Evolutionary conservation across 805 yeast genomes (phyloP).

Genomic region (Ogataea neopini): DNA sequence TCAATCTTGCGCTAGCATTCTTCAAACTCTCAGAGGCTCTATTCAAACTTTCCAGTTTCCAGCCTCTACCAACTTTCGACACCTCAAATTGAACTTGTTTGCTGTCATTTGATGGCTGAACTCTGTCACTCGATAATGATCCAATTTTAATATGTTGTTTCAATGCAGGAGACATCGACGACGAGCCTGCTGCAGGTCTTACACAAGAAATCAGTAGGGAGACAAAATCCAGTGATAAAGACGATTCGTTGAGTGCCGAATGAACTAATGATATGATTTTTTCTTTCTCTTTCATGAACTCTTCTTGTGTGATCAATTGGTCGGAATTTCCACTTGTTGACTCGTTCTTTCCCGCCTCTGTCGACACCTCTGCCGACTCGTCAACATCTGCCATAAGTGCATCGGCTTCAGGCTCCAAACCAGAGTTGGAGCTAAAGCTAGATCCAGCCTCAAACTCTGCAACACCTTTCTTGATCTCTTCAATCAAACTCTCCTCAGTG

Average conservation of each 20-base stretch:
- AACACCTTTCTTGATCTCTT: slow-evolving; percentile 41
- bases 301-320: slow-evolving; percentile 32
- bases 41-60: slow-evolving; percentile 76
- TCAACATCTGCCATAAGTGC: slow-evolving; percentile 14
- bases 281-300: slow-evolving; percentile 51
- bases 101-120: slow-evolving; percentile 30
- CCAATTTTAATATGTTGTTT: slow-evolving; percentile 75
- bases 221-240: slow-evolving; percentile 83
- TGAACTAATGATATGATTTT: slow-evolving; percentile 55
- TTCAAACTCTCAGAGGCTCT: slow-evolving; percentile 54
- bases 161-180: slow-evolving; percentile 86
- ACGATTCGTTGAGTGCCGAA: slow-evolving; percentile 83
- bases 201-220: slow-evolving; percentile 78
- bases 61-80: slow-evolving; percentile 61
- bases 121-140: slow-evolving; percentile 57
- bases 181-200: slow-evolving; percentile 81
- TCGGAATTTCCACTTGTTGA: slow-evolving; percentile 9
- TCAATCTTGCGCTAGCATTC: slow-evolving; percentile 51
- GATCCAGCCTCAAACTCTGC: slow-evolving; percentile 2
- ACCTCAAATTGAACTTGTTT: slow-evolving; percentile 27
- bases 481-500: slow-evolving; percentile 53
- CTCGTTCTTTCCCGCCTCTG: not conserved
- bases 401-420: not conserved
- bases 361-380: slow-evolving; percentile 13
- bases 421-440: not conserved